A percentile compares a stretch with the other conserved stretches of the same genome.
These are phyloP conservation scores for Exophiala sideris DNA, from an alignment of 2,329 filamentous ascomycete species.

Conservation along the genomic window DNA sequence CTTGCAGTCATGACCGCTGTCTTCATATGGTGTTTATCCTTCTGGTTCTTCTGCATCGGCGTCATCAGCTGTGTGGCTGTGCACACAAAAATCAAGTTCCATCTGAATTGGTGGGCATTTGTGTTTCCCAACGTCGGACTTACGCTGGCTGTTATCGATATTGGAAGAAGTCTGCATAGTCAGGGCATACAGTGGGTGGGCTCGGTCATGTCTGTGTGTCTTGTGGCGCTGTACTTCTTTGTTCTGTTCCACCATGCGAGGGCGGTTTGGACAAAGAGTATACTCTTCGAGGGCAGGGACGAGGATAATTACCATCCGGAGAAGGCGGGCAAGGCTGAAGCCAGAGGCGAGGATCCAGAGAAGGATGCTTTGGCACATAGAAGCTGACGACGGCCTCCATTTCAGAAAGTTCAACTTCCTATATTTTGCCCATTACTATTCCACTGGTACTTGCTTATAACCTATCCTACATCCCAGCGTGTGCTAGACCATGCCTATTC, in stretches of 20 bases:
- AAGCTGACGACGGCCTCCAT: too few species aligned
- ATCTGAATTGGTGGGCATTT: constrained; percentile 61
- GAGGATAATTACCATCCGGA: constrained; percentile 45
- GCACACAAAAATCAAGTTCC: constrained; percentile 44
- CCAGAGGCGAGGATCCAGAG: constrained; percentile 7
- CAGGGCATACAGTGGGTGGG: constrained; percentile 52
- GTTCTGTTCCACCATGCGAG: constrained; percentile 49
- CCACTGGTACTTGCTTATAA: too few species aligned
- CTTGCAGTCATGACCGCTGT: constrained; percentile 51
- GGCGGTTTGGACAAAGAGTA: constrained; percentile 51
- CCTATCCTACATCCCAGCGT: too few species aligned
- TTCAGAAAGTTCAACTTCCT: too few species aligned
- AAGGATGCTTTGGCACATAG: background rate
- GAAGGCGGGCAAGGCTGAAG: constrained; percentile 16
- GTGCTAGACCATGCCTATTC: too few species aligned
- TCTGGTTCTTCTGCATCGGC: constrained; percentile 56
- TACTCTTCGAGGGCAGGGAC: constrained; percentile 60
- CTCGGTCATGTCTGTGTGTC: constrained; percentile 54
- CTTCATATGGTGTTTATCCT: constrained; percentile 62
- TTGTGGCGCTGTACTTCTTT: constrained; percentile 56
- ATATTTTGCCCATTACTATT: too few species aligned
- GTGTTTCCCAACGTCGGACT: constrained; percentile 66
- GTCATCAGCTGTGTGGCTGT: constrained; percentile 44
- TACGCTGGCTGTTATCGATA: constrained; percentile 56
- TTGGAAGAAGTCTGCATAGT: constrained; percentile 54